Evolutionary conservation across 164 flowering plant species (phyloP).

Genomic region (Nymphaea thermarum): DNA sequence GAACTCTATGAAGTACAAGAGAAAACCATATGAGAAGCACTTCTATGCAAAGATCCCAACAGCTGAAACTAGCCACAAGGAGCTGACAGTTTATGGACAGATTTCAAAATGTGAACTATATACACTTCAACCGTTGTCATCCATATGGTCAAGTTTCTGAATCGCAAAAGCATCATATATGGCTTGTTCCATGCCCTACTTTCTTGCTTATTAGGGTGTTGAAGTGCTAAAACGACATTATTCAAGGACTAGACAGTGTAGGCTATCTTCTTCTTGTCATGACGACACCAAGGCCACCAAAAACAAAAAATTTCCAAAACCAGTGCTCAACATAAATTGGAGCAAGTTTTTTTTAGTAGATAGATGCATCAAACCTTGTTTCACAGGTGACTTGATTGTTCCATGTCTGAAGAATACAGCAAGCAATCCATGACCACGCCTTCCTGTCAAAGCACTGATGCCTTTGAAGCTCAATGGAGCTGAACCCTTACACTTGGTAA

Average conservation of each 20-base stretch:
- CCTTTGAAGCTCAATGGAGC: too few relatives aligned
- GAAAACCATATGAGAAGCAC: too few relatives aligned
- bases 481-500: too few relatives aligned
- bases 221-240: background rate
- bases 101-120: too few relatives aligned
- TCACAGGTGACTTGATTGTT: conserved; percentile 90
- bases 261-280: background rate
- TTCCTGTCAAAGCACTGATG: conserved; percentile 38
- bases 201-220: background rate
- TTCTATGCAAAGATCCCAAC: too few relatives aligned
- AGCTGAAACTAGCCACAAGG: too few relatives aligned
- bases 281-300: too few relatives aligned
- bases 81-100: too few relatives aligned
- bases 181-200: background rate
- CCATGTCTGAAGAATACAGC: conserved; percentile 82
- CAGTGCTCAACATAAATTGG: too few relatives aligned
- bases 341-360: conserved; percentile 19
- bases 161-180: background rate
- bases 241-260: background rate
- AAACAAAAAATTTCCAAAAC: too few relatives aligned
- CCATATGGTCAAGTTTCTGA: background rate
- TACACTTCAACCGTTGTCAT: background rate
- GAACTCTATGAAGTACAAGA: too few relatives aligned
- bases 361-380: conserved; percentile 83
- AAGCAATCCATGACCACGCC: conserved; percentile 91